phyloP scores from a whole-genome alignment of 164 flowering plant genomes.

The Platanus orientalis region DNA sequence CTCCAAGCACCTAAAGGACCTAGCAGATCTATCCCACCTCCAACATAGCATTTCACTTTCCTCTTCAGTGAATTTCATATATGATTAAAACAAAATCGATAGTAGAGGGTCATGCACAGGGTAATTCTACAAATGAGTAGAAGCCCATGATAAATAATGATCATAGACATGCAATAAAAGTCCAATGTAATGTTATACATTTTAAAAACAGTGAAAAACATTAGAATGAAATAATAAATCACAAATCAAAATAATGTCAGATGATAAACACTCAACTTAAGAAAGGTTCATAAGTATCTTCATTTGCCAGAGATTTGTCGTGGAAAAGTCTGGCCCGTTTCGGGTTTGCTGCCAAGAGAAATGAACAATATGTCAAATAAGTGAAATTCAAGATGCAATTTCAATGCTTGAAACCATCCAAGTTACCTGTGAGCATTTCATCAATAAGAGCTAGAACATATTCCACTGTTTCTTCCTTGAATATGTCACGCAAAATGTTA shows the following conservation, averaged over 20 bases:
- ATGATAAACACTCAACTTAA: constrained; percentile 48
- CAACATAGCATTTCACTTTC: too few relatives aligned
- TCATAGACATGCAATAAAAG: neutral
- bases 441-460: constrained; percentile 89
- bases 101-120: too few relatives aligned
- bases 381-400: neutral
- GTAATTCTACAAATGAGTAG: neutral
- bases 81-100: too few relatives aligned
- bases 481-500: constrained; percentile 74
- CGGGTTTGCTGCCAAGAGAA: constrained; percentile 69
- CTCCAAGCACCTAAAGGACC: too few relatives aligned
- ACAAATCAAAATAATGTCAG: neutral
- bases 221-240: neutral
- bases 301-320: constrained; percentile 72
- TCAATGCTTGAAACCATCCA: constrained; percentile 1
- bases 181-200: neutral
- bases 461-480: constrained; percentile 92
- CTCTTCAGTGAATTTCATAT: too few relatives aligned
- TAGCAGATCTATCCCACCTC: too few relatives aligned
- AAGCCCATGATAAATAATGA: neutral
- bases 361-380: constrained; percentile 10
- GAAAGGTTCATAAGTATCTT: constrained; percentile 91
- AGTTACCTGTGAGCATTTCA: constrained; percentile 89
- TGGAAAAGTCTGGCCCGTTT: constrained; percentile 86
- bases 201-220: neutral